Evolutionary conservation across 768 basidiomycete genomes (phyloP).

Genomic region (Clitopilus hobsonii): DNA sequence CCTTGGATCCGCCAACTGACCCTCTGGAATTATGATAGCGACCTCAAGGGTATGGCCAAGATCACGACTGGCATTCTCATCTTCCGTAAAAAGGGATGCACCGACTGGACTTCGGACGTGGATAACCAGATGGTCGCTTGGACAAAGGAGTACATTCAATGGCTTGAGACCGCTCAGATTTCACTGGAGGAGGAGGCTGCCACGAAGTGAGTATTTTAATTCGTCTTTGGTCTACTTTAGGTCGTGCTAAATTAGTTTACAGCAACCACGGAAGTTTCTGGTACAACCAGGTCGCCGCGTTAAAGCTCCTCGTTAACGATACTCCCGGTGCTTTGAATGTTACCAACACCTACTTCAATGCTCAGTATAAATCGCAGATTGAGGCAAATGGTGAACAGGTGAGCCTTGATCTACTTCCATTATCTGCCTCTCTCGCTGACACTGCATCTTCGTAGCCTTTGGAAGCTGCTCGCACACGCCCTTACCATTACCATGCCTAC

Average conservation of each 20-base stretch:
- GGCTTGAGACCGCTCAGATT: slow-evolving; percentile 47
- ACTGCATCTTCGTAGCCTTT: slow-evolving; percentile 35
- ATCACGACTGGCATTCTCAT: slow-evolving; percentile 48
- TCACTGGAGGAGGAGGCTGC: slow-evolving; percentile 42
- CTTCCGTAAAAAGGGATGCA: slow-evolving; percentile 41
- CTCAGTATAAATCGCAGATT: slow-evolving; percentile 49
- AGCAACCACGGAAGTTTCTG: slow-evolving; percentile 70
- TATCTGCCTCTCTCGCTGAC: background rate
- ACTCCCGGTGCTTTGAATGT: slow-evolving; percentile 39
- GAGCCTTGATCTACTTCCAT: background rate
- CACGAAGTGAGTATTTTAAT: slow-evolving; percentile 38
- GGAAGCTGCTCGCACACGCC: slow-evolving; percentile 55
- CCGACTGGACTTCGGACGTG: slow-evolving; percentile 50
- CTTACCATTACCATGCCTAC: slow-evolving; percentile 65
- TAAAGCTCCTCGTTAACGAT: slow-evolving; percentile 53
- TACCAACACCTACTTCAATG: slow-evolving; percentile 45
- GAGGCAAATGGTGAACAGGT: slow-evolving; percentile 55
- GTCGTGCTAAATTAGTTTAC: background rate
- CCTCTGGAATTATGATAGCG: slow-evolving; percentile 27
- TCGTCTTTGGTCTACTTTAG: background rate
- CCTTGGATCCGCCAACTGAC: background rate
- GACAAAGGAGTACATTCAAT: slow-evolving; percentile 46
- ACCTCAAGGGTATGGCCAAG: slow-evolving; percentile 56
- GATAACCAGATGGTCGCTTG: slow-evolving; percentile 47
- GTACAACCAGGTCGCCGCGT: slow-evolving; percentile 52